These are phyloP conservation scores for Neoscytalidium dimidiatum DNA, from an alignment of 2,329 filamentous ascomycete genomes.

Conservation along the genomic window DNA sequence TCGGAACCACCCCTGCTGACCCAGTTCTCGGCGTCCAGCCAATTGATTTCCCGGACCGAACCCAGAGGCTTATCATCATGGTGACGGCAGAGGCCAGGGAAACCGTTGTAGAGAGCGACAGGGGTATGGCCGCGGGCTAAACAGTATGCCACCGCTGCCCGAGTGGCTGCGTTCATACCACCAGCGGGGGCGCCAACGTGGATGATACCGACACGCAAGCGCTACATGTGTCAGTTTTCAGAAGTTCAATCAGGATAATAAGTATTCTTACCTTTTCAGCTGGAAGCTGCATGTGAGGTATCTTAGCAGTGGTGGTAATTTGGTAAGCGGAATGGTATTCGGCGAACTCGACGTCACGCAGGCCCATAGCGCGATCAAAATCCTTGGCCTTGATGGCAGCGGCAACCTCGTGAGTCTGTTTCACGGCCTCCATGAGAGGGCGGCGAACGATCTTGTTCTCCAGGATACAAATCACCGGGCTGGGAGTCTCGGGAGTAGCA, in stretches of 20 bases:
- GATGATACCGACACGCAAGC: slow-evolving; percentile 92
- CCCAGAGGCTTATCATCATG: slow-evolving; percentile 80
- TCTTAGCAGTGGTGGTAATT: slow-evolving; percentile 82
- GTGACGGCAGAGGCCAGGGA: slow-evolving; percentile 89
- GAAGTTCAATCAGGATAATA: not conserved
- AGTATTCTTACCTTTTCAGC: slow-evolving; percentile 61
- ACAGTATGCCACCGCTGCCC: slow-evolving; percentile 91
- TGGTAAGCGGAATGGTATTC: slow-evolving; percentile 91
- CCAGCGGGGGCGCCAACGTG: slow-evolving; percentile 95
- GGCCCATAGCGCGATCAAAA: slow-evolving; percentile 82
- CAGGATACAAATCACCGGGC: slow-evolving; percentile 92
- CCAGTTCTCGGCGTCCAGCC: slow-evolving; percentile 95
- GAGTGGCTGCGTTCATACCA: slow-evolving; percentile 96
- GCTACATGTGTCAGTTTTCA: slow-evolving; percentile 48
- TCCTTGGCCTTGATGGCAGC: slow-evolving; percentile 81
- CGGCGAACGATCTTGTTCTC: slow-evolving; percentile 97
- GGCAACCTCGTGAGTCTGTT: slow-evolving; percentile 81
- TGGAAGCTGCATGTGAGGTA: slow-evolving; percentile 68
- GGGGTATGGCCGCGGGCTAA: slow-evolving; percentile 89
- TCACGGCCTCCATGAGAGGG: slow-evolving; percentile 84
- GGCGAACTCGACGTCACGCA: slow-evolving; percentile 89
- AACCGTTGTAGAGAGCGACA: slow-evolving; percentile 92
- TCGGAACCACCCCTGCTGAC: slow-evolving; percentile 96
- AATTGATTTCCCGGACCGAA: slow-evolving; percentile 81
- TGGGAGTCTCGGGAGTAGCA: slow-evolving; percentile 83